A percentile compares a stretch with the other conserved stretches of the same genome.
phyloP scores from a whole-genome alignment of 1,284 basidiomycete genomes.

The Rhodotorula mucilaginosa region DNA sequence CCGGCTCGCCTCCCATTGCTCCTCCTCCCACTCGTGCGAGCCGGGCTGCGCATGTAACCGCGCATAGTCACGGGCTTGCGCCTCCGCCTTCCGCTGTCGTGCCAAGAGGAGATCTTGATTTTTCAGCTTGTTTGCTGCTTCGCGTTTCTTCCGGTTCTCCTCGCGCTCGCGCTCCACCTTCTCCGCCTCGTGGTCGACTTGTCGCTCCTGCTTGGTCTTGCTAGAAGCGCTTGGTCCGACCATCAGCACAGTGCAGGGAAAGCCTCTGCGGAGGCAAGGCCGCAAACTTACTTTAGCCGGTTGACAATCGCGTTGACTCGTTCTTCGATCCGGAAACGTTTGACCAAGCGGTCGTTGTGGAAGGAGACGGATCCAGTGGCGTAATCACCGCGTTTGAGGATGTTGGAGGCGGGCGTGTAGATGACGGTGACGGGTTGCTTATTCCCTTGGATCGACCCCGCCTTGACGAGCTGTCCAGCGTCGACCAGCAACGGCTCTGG shows the following conservation, averaged over 20 bases:
- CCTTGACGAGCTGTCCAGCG: conserved; percentile 92
- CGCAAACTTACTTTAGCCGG: conserved; percentile 60
- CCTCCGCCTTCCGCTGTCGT: conserved; percentile 67
- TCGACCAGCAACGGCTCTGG: conserved; percentile 72
- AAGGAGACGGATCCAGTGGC: conserved; percentile 93
- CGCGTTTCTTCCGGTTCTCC: conserved; percentile 67
- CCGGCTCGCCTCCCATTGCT: conserved; percentile 23
- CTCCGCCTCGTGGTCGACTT: conserved; percentile 21
- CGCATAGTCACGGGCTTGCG: conserved; percentile 53
- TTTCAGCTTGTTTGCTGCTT: conserved; percentile 63
- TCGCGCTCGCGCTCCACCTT: conserved; percentile 72
- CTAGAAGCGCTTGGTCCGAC: conserved; percentile 45
- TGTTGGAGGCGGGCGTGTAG: conserved; percentile 62
- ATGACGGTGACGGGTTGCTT: conserved; percentile 75
- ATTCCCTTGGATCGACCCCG: conserved; percentile 79
- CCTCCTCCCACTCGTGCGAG: conserved; percentile 44
- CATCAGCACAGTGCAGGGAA: not conserved
- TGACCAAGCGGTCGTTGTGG: conserved; percentile 71
- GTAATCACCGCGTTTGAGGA: conserved; percentile 92
- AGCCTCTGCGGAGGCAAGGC: not conserved
- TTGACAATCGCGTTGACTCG: conserved; percentile 90
- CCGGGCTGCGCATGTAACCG: conserved; percentile 45
- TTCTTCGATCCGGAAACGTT: conserved; percentile 68
- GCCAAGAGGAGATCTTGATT: conserved; percentile 68
- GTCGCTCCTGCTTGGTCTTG: conserved; percentile 58